These are phyloP conservation scores for Ogataea paraovalis DNA, from an alignment of 805 yeast species.

Conservation along the genomic window DNA sequence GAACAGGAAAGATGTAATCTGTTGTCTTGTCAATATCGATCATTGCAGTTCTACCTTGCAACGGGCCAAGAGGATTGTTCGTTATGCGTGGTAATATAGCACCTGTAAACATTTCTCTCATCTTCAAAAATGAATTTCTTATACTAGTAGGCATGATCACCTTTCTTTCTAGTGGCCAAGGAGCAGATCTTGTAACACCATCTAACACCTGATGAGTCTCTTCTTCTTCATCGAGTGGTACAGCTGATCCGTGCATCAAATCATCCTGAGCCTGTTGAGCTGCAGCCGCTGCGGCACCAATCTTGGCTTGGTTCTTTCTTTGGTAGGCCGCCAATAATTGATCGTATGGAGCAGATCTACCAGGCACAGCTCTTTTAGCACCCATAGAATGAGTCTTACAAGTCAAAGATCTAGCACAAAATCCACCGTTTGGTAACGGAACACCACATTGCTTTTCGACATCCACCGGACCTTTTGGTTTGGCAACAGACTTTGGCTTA, in stretches of 20 bases:
- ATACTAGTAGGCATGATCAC: conserved; percentile 65
- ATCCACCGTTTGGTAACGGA: conserved; percentile 87
- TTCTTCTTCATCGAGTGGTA: conserved; percentile 76
- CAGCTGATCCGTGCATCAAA: conserved; percentile 42
- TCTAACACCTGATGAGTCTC: conserved; percentile 89
- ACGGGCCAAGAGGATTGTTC: conserved; percentile 62
- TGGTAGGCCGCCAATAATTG: conserved; percentile 84
- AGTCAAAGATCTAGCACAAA: conserved; percentile 91
- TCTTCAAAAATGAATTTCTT: conserved; percentile 71
- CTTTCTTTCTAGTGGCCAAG: conserved; percentile 79
- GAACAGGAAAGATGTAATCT: conserved; percentile 54
- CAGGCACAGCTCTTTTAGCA: conserved; percentile 91
- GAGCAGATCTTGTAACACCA: conserved; percentile 77
- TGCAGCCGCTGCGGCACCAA: conserved; percentile 77
- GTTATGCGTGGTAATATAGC: conserved; percentile 66
- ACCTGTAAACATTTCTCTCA: conserved; percentile 92
- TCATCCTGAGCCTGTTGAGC: conserved; percentile 75
- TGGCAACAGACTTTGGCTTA: conserved; percentile 41
- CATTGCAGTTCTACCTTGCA: conserved; percentile 75
- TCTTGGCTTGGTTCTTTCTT: conserved; percentile 85
- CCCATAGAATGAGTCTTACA: conserved; percentile 99
- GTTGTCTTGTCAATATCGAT: conserved; percentile 69
- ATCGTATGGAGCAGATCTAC: conserved; percentile 92
- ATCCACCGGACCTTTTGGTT: conserved; percentile 79
- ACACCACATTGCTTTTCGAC: conserved; percentile 97